A percentile compares a stretch with the other conserved stretches of the same genome.
These are phyloP conservation scores for Monosporozyma yasuniensis DNA, from an alignment of 805 yeast species.

Conservation along the genomic window DNA sequence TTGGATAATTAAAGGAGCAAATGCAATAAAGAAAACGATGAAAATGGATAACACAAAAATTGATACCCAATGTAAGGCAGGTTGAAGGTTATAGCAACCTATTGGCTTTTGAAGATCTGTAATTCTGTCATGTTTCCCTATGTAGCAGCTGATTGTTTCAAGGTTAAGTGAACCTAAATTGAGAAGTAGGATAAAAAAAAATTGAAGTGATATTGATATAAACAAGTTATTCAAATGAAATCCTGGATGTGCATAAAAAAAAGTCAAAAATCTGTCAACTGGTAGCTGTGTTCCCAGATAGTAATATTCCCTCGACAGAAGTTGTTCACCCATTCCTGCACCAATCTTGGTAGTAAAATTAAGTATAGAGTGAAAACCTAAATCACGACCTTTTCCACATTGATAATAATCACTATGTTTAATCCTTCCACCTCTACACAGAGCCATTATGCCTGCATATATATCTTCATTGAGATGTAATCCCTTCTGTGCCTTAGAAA, in stretches of 20 bases:
- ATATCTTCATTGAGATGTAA: conserved; percentile 90
- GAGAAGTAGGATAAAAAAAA: conserved; percentile 71
- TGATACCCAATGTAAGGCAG: conserved; percentile 84
- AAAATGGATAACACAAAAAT: conserved; percentile 83
- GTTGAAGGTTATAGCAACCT: conserved; percentile 80
- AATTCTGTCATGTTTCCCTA: conserved; percentile 56
- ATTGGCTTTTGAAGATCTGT: conserved; percentile 67
- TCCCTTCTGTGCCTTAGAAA: conserved; percentile 91
- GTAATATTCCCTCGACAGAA: conserved; percentile 83
- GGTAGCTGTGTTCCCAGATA: conserved; percentile 86
- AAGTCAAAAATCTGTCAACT: conserved; percentile 79
- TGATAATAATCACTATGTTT: conserved; percentile 94
- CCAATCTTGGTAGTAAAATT: conserved; percentile 95
- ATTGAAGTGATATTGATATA: conserved; percentile 76
- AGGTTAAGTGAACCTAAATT: conserved; percentile 71
- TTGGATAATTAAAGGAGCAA: conserved; percentile 78
- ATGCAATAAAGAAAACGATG: conserved; percentile 87
- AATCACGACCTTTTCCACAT: conserved; percentile 94
- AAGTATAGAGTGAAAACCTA: conserved; percentile 85
- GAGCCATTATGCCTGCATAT: conserved; percentile 89
- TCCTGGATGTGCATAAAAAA: conserved; percentile 95
- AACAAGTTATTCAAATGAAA: conserved; percentile 88
- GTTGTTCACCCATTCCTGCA: conserved; percentile 97
- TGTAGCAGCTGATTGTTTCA: conserved; percentile 62
- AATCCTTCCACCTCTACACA: conserved; percentile 83